Evolutionary conservation across 495 filamentous ascomycete species (phyloP).

Genomic region (Elaphomyces granulatus): DNA sequence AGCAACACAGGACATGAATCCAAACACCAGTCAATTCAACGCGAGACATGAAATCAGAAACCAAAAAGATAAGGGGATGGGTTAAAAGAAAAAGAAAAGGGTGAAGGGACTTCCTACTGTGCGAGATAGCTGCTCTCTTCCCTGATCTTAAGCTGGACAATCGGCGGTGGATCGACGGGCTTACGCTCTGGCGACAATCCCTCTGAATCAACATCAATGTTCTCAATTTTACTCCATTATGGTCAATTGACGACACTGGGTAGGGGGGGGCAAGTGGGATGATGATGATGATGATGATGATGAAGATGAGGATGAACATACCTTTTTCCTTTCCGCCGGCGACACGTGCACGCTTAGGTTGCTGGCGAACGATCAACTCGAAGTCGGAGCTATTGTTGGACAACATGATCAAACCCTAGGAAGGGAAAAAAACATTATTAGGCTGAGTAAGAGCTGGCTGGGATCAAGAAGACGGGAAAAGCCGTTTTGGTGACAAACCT

Average conservation of each 20-base stretch:
- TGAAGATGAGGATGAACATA: slow-evolving; percentile 23
- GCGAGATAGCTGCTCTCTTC: slow-evolving; percentile 51
- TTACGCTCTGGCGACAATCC: slow-evolving; percentile 55
- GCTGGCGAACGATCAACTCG: slow-evolving; percentile 51
- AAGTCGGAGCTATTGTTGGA: slow-evolving; percentile 38
- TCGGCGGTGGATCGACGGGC: slow-evolving; percentile 88
- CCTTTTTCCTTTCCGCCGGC: slow-evolving; percentile 62
- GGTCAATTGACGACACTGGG: no score
- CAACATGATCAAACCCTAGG: slow-evolving; percentile 29
- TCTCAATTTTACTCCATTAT: no score
- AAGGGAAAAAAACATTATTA: no score
- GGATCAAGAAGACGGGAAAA: slow-evolving; percentile 1
- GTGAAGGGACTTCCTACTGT: slow-evolving; percentile 51
- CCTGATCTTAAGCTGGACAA: slow-evolving; percentile 68
- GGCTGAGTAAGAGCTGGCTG: slow-evolving; percentile 15
- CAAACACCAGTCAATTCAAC: no score
- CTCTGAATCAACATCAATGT: background rate
- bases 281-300: no score
- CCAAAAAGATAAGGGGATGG: no score
- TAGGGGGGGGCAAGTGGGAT: no score
- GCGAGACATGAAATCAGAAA: no score
- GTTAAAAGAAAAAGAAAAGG: no score
- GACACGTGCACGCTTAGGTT: slow-evolving; percentile 51
- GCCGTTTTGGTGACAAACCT: slow-evolving; percentile 5
- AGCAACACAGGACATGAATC: no score